Percentiles rank a stretch among this genome's conserved stretches.
Conservation (phyloP, 1,284 basidiomycete species). For the Xerocomus subilludens region DNA sequence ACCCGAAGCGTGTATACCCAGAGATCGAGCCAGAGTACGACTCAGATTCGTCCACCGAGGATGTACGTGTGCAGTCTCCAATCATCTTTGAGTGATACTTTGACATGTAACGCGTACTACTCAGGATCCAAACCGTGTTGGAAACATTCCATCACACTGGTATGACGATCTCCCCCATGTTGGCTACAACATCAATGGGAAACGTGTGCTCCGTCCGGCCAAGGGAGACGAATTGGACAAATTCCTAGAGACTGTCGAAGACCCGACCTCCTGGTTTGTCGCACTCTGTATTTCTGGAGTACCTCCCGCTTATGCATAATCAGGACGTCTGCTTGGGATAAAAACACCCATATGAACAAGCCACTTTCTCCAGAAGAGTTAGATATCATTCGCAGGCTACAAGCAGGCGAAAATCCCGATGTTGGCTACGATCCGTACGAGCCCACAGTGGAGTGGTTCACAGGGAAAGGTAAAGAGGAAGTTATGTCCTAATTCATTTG, state of each 20-base stretch:
- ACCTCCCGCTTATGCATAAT: conserved; percentile 16
- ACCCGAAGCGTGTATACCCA: conserved; percentile 90
- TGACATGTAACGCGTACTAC: conserved; percentile 24
- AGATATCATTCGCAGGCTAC: conserved; percentile 92
- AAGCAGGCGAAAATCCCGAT: conserved; percentile 93
- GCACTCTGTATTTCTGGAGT: conserved; percentile 16
- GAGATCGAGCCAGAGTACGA: conserved; percentile 97
- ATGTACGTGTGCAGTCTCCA: conserved; percentile 67
- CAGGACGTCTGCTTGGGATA: conserved; percentile 95
- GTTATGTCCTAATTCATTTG: too few relatives aligned
- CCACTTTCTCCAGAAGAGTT: conserved; percentile 92
- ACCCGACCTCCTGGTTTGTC: conserved; percentile 87
- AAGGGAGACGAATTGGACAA: conserved; percentile 98
- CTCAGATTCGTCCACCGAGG: conserved; percentile 96
- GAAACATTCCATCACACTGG: conserved; percentile 97
- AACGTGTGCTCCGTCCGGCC: conserved; percentile 93
- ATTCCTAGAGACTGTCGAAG: conserved; percentile 94
- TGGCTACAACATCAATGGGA: conserved; percentile 96
- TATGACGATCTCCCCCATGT: conserved; percentile 99
- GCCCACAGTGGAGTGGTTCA: conserved; percentile 96
- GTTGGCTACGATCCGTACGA: conserved; percentile 92
- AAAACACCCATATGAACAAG: conserved; percentile 86
- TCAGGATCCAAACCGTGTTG: conserved; percentile 92
- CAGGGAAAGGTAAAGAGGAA: conserved; percentile 94
- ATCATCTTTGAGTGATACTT: not conserved